A percentile compares a stretch with the other conserved stretches of the same genome.
These are phyloP conservation scores for Oryza glaberrima DNA, from an alignment of 176 grass and related monocot species.

Conservation along the genomic window DNA sequence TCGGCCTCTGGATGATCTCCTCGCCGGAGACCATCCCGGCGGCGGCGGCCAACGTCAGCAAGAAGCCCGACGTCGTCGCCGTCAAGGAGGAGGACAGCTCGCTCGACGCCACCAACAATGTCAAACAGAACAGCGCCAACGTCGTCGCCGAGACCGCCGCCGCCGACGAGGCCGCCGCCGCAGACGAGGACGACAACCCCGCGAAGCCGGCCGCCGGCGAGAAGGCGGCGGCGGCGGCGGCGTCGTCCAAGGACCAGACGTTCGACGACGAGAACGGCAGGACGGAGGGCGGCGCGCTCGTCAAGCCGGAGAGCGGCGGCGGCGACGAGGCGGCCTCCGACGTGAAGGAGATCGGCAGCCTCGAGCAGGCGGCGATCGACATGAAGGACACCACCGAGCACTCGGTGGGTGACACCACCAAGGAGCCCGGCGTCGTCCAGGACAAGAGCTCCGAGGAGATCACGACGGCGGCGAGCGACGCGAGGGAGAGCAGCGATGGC, in stretches of 20 bases:
- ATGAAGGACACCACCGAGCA: constrained; percentile 15
- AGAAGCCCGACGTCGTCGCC: background rate
- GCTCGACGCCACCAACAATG: constrained; percentile 64
- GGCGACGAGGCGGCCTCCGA: constrained; percentile 31
- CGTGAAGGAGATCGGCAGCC: background rate
- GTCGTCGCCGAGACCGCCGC: constrained; percentile 21
- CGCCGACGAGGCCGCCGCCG: background rate
- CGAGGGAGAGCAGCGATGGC: constrained; percentile 7
- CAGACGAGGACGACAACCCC: background rate
- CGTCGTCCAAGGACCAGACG: constrained; percentile 38
- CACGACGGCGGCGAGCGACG: background rate
- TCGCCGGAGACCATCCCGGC: constrained; percentile 51
- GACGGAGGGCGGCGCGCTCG: constrained; percentile 73
- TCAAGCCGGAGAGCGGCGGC: constrained; percentile 47
- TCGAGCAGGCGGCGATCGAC: constrained; percentile 3
- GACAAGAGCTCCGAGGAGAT: constrained; percentile 1
- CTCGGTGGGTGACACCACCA: constrained; percentile 18
- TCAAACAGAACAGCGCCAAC: constrained; percentile 58
- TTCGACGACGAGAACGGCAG: constrained; percentile 82
- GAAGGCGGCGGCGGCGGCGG: constrained; percentile 10
- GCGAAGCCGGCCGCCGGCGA: constrained; percentile 16
- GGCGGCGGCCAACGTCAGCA: constrained; percentile 34
- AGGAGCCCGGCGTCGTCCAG: background rate
- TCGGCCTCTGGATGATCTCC: constrained; percentile 80
- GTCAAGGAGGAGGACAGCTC: constrained; percentile 63